Conservation (phyloP, 371 early-diverging fungal genomes). For the Polyrhizophydium stewartii region DNA sequence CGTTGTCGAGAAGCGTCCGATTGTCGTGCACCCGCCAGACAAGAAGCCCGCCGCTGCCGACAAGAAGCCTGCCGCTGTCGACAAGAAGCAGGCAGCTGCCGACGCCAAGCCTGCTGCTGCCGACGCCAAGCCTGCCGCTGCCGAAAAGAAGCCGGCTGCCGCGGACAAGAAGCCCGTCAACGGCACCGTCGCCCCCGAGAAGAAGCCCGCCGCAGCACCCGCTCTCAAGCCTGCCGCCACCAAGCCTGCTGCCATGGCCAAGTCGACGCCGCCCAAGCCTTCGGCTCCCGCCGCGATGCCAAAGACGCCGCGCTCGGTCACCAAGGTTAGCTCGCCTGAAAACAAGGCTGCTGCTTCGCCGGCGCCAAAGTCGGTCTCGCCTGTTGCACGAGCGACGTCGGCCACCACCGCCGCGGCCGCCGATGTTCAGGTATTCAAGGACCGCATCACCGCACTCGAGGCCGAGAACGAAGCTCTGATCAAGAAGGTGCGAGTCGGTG, state of each 20-base stretch:
- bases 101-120: background rate
- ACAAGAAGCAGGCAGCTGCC: too few relatives aligned
- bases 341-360: too few relatives aligned
- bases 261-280: background rate
- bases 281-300: too few relatives aligned
- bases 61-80: background rate
- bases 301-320: too few relatives aligned
- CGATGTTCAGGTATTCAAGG: background rate
- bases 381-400: background rate
- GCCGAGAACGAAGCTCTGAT: background rate
- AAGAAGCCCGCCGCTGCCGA: background rate
- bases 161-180: too few relatives aligned
- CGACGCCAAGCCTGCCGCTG: background rate
- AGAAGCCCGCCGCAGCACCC: background rate
- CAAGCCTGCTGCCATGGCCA: background rate
- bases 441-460: background rate
- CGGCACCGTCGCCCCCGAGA: background rate
- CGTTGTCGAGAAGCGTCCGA: background rate
- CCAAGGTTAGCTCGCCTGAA: too few relatives aligned
- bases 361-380: too few relatives aligned
- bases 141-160: background rate
- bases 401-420: background rate
- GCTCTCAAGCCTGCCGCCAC: background rate
- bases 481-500: background rate
- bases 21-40: background rate